Conservation (phyloP, 176 grass and related monocot genomes). For the Eremochloa ophiuroides region DNA sequence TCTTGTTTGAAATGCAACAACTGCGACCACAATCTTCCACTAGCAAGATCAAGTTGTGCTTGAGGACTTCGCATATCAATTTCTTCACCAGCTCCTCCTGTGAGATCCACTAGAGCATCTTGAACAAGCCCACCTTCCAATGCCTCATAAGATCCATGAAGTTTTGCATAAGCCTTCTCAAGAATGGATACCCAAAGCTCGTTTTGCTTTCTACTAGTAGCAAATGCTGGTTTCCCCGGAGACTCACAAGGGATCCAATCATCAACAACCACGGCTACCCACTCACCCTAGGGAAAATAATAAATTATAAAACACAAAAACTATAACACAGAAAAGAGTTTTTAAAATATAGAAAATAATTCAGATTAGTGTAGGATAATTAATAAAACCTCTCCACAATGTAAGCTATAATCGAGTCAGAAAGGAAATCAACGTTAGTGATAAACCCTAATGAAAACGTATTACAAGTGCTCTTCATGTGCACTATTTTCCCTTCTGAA, state of each 20-base stretch:
- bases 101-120: slow-evolving; percentile 98
- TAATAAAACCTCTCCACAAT: not conserved
- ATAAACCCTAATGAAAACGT: not conserved
- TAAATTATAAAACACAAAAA: slow-evolving; percentile 1
- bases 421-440: not conserved
- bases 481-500: not conserved
- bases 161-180: slow-evolving; percentile 98
- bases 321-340: not conserved
- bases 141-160: slow-evolving; percentile 98
- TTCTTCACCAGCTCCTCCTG: slow-evolving; percentile 97
- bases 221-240: slow-evolving; percentile 89
- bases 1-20: slow-evolving; percentile 95
- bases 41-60: slow-evolving; percentile 92
- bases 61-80: slow-evolving; percentile 97
- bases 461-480: not conserved
- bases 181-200: slow-evolving; percentile 98
- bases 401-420: not conserved
- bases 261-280: slow-evolving; percentile 98
- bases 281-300: slow-evolving; percentile 77
- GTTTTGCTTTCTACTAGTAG: slow-evolving; percentile 86
- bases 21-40: slow-evolving; percentile 96
- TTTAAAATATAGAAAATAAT: not conserved
- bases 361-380: slow-evolving; percentile 4
- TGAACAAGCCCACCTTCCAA: slow-evolving; percentile 98
- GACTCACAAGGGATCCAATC: slow-evolving; percentile 98